Evolutionary conservation across 768 basidiomycete genomes (phyloP), one percentile per base, ranked within the genome.

Genomic region (Solioccasus polychromus): DNA sequence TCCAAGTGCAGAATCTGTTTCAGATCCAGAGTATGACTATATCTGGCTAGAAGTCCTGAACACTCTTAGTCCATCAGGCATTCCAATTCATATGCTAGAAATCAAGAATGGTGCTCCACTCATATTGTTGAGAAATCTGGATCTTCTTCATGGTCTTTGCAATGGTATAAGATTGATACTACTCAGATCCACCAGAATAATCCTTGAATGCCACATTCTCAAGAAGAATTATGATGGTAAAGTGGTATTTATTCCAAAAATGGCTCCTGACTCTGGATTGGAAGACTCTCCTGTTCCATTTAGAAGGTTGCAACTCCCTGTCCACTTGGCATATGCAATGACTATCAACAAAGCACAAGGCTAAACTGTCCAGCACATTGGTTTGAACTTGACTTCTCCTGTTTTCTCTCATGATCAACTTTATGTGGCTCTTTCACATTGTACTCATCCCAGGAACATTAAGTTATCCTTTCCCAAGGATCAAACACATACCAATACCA

Each of bases 91-190:
- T 0, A 48, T 68, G 15, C 53, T 73, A 1, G 43, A 48, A 4
- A 44, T 73, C 20, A 64, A 72, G 46, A n/a, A 55, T 48, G 61
- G 65, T 37, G 52, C 53, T n/a, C 62, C 71, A 3, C 35, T 78
- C 0, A 77, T 78, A 44, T 50, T 78, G 1, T 55, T 79, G 1
- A 40, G 71, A 0, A 78, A 80, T 51, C 53, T 79, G 14, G 53
- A 60, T 36, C 68, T 72, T 5, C n/a, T 41, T 0, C 31, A 57
- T 19, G 70, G 72, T n/a, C n/a, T n/a, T n/a, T n/a, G n/a, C n/a
- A n/a, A 73, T 66, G 74, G 73, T 2, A 68, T 68, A 1, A 19
- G 62, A 0, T 35, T 61, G 31, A 41, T 34, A 1, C 14, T 60
- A n/a, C 45, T 44, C 19, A 52, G 22, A 40, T 58, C 58, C 42